Base-by-base conservation (phyloP, 495 filamentous ascomycete species). In the Amphirosellinia nigrospora region DNA sequence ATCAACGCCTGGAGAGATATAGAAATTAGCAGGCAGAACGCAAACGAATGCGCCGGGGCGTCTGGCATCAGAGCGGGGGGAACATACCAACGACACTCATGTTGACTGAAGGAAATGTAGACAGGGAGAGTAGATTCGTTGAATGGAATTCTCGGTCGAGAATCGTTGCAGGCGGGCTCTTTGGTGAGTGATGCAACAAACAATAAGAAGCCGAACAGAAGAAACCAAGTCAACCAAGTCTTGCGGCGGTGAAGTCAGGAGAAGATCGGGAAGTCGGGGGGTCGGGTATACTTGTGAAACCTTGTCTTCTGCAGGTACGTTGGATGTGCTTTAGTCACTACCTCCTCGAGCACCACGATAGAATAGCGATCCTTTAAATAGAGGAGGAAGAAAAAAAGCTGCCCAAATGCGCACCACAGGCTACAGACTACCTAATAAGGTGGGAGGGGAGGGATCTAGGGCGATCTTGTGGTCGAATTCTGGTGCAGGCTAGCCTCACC, bases 1-100 rank as follows among this genome's bases (percentile, higher is more conserved):
- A 89, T 99, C 96, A 77, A 97, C 89, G 79, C 96, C 94, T 86
- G 21, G 50, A 61, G 30, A 23, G 64, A 10, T 26, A 48, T 53
- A 4, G 64, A 48, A 34, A 11, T 71, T 32, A 41, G 70, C 76
- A 66, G 73, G 46, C 26, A 48, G 46, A 34, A 39, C 16, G 41
- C 19, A 6, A 36, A 45, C 15, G 19, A 38, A 46, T 28, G 63
- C 45, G 30, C 60, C 58, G 64, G 30, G 38, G 13, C 53, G 55
- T 34, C 23, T 38, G 30, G 19, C n/a, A 19, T 36, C 32, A 1
- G 43, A 15, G 38, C 38, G 46, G 34, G 60, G 32, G 30, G 43
- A 1, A 73, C 75, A 21, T 79, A 79, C 77, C 77, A 38, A 79
- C 77, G 73, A 79, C 84, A 75, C 79, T 82, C 84, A 86, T 86